These are phyloP conservation scores for Cryphonectria parasitica DNA, from an alignment of 2,329 filamentous ascomycete species.

Conservation along the genomic window DNA sequence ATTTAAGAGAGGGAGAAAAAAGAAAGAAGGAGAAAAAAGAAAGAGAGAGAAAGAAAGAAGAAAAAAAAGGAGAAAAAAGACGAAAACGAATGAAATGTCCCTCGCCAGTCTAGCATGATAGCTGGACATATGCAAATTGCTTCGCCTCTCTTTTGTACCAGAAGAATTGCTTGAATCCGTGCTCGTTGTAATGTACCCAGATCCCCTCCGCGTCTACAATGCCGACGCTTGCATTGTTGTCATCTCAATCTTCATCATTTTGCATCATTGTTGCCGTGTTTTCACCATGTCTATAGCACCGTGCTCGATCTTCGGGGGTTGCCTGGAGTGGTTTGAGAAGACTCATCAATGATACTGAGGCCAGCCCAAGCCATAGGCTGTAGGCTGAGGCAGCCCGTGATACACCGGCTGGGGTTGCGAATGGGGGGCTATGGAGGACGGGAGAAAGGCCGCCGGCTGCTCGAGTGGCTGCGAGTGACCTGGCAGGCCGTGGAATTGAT, in stretches of 20 bases:
- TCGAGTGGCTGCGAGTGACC: conserved; percentile 15
- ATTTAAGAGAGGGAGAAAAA: neutral
- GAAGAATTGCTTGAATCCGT: neutral
- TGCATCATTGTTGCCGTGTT: neutral
- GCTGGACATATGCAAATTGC: conserved; percentile 15
- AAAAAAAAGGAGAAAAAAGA: conserved; percentile 7
- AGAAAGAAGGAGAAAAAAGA: conserved; percentile 12
- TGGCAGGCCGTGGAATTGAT: conserved; percentile 19
- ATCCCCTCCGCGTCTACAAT: neutral
- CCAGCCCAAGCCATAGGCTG: conserved; percentile 25
- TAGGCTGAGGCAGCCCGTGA: conserved; percentile 23
- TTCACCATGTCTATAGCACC: too few species aligned
- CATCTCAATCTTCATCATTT: neutral
- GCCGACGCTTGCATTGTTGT: neutral
- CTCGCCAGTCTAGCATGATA: conserved; percentile 5
- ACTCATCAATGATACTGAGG: conserved; percentile 20
- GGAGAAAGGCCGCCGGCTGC: conserved; percentile 8
- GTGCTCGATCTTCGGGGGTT: neutral
- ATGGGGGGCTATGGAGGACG: conserved; percentile 17
- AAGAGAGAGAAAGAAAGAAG: neutral
- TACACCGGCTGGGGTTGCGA: conserved; percentile 16
- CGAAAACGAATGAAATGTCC: conserved; percentile 6
- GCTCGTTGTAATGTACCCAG: neutral
- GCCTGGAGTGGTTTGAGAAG: neutral
- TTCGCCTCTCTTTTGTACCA: conserved; percentile 8